phyloP scores from a whole-genome alignment of 345 rosid genomes.

The Moricandia moricandioides region DNA sequence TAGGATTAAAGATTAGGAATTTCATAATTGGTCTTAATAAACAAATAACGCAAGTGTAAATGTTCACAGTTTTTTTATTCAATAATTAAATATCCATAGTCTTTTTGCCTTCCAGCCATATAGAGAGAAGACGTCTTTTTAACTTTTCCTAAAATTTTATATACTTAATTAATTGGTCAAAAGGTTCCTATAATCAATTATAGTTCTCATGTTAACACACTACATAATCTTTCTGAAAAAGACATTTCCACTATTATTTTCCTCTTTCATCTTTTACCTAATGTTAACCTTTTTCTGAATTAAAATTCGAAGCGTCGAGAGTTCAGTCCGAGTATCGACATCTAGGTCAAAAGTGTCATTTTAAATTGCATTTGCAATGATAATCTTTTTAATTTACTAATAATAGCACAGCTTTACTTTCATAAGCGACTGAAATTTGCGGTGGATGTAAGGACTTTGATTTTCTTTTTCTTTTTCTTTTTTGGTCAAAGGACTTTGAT shows the following conservation, averaged over 20 bases:
- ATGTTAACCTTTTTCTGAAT: not conserved
- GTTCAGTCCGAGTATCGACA: constrained; percentile 6
- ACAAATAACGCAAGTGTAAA: not conserved
- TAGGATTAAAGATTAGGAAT: not conserved
- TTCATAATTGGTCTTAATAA: not conserved
- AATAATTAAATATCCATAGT: not conserved
- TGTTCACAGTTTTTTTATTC: not conserved
- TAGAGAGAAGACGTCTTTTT: constrained; percentile 40
- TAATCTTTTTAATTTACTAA: not conserved
- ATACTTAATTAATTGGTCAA: constrained; percentile 25
- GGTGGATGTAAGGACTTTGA: not conserved
- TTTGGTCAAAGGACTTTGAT: no score
- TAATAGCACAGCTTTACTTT: not conserved
- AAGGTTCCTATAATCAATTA: constrained; percentile 33
- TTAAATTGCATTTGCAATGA: constrained; percentile 3
- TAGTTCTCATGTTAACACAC: constrained; percentile 18
- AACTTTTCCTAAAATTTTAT: not conserved
- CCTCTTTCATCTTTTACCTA: constrained; percentile 26
- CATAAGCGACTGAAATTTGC: not conserved
- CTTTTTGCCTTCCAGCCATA: not conserved
- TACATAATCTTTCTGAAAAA: constrained; percentile 31
- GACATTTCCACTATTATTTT: constrained; percentile 36
- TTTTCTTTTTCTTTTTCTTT: not conserved
- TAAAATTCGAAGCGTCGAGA: not conserved
- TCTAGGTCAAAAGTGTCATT: constrained; percentile 11